Evolutionary conservation across 2,329 filamentous ascomycete species (phyloP), one percentile per base, ranked within the genome.

Genomic region (Karstenula rhodostoma): DNA sequence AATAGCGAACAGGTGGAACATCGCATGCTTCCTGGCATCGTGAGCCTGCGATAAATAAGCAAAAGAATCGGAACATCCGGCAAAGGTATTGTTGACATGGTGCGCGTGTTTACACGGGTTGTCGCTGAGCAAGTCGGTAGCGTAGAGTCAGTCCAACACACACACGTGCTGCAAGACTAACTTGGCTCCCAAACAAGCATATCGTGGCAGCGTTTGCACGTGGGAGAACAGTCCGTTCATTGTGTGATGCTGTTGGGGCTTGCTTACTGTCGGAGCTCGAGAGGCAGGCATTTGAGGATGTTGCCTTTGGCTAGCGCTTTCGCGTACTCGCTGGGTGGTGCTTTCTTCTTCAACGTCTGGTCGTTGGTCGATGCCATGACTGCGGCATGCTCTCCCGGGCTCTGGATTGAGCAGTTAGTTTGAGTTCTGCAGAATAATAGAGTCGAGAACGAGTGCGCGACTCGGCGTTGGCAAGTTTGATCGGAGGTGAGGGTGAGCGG

Each of bases 221-320:
- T 27, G 48, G 17, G 19, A 10, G n/a, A 23, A n/a, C 32, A 4
- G 19, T 17, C 37, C 3, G 15, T 40, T 6, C n/a, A 19, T 19
- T 33, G 1, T 32, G 15, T 10, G 1, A 35, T 49, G 23, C n/a
- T 13, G 13, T 32, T 15, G 51, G 33, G 23, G 27, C n/a, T 46
- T 55, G n/a, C 52, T 17, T 43, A 55, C 52, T 63, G 54, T 37
- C 61, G 58, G 7, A 63, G 44, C 47, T 63, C 61, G 15, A 50
- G 46, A 5, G 61, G 61, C 10, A 63, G 51, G 40, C 52, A 58
- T 53, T 43, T 55, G 13, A 63, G 37, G 13, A 33, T 27, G 23
- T 47, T 46, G 52, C 52, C 52, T 12, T 7, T n/a, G 2, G 27
- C 40, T 19, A 55, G 13, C 40, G 52, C 40, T 4, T 25, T 35